Evolutionary conservation across 768 basidiomycete species (phyloP), one percentile per base, ranked within the genome.

Genomic region (Fistulinella prunicolor): DNA sequence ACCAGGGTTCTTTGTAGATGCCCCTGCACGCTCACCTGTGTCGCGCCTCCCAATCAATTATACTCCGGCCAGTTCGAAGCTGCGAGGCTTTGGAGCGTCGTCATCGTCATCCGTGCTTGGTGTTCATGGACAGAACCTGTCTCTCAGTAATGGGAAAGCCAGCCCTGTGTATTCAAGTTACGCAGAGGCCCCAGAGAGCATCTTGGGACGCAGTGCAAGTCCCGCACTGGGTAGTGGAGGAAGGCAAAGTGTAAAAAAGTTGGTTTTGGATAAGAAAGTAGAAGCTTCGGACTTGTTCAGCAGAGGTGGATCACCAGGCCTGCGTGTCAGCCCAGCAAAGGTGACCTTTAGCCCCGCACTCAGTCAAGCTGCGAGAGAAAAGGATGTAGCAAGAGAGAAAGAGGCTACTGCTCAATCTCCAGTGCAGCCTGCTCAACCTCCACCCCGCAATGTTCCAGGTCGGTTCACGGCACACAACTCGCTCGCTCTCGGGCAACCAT

Each of bases 191-290:
- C 75, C 86, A 4, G 89, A 92, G 51, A 72, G 76, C 0, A 81
- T 89, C 57, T 50, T 85, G 47, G 77, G 74, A 37, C 64, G 68
- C 9, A 80, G 79, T 46, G 70, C 78, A 9, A 83, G 80, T 53
- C 82, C 85, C 1, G 73, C 81, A 4, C 66, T 89, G 41, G 87
- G 88, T 6, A 85, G 79, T 57, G 87, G 81, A 36, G 74, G 69
- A 49, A 75, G 85, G 46, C 81, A 86, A 49, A 95, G 91, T 62
- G 90, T 95, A 49, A 97, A 97, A 74, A 95, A 95, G 63, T 77
- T 97, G 49, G 84, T 93, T 30, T 64, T 96, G 52, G 88, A 93
- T 61, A 93, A 89, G 69, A 91, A 85, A 62, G 73, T 89, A 14
- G 86, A 89, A 43, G 77, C 88, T 22, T 70, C 79, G 21, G 86